These are phyloP conservation scores for Solanum ossicruentum DNA, from an alignment of 257 asterid species.

Conservation along the genomic window DNA sequence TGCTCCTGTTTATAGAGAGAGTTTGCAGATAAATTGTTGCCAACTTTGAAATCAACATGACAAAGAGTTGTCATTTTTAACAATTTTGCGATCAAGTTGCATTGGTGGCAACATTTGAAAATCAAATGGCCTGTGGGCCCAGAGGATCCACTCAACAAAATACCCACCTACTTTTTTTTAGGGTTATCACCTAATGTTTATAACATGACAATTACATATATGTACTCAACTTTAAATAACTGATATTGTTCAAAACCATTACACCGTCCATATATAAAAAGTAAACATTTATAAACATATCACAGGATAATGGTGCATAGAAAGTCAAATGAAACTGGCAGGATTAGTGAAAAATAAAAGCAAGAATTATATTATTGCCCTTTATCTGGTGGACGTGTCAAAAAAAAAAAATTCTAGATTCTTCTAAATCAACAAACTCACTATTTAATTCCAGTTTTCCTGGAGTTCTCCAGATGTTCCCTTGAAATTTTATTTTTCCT, in stretches of 20 bases:
- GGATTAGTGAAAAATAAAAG: background rate
- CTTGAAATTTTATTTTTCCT: background rate
- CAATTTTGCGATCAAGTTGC: no score
- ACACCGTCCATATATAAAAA: background rate
- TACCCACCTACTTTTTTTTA: background rate
- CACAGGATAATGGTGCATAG: background rate
- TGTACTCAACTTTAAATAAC: background rate
- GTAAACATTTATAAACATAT: background rate
- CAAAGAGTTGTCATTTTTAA: no score
- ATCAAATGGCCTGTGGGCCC: no score
- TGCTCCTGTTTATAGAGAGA: no score
- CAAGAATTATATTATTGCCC: background rate
- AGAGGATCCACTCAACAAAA: no score
- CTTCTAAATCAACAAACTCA: background rate
- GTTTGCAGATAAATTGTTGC: no score
- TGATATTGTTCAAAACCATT: background rate
- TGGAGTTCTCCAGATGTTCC: background rate
- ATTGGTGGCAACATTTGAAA: no score
- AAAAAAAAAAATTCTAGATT: background rate
- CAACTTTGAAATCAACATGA: no score
- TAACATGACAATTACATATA: background rate
- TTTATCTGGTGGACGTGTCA: background rate
- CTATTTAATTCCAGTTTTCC: background rate
- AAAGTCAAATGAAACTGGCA: background rate
- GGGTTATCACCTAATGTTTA: background rate